These are phyloP conservation scores for Tricholoma matsutake DNA, from an alignment of 768 basidiomycete species.

Conservation along the genomic window DNA sequence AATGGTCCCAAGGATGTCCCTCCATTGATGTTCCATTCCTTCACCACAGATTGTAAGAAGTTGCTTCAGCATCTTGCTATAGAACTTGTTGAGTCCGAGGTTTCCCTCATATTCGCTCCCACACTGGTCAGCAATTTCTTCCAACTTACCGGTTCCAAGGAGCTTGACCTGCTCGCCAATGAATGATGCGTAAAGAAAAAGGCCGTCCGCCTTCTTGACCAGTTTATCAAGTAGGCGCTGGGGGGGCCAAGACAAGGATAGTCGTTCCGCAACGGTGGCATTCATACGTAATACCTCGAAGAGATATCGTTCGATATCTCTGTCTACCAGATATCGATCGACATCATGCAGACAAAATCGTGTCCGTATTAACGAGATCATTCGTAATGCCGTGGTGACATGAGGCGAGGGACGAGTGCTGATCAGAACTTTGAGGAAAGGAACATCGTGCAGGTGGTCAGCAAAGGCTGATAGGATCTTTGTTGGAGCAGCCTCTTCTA, in stretches of 20 bases:
- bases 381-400: not conserved
- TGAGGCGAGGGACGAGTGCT: constrained; percentile 13
- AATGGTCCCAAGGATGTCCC: constrained; percentile 7
- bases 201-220: constrained; percentile 12
- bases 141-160: constrained; percentile 10
- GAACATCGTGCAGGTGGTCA: constrained; percentile 11
- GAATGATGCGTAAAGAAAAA: constrained; percentile 15
- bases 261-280: constrained; percentile 12
- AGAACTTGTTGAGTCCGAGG: constrained; percentile 15
- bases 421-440: constrained; percentile 15
- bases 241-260: constrained; percentile 15
- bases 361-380: constrained; percentile 2
- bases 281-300: constrained; percentile 13
- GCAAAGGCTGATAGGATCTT: constrained; percentile 11
- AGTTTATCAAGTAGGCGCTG: constrained; percentile 11
- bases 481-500: constrained; percentile 7
- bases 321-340: constrained; percentile 8
- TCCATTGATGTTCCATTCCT: not conserved
- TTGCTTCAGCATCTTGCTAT: constrained; percentile 11
- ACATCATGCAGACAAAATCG: constrained; percentile 11
- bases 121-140: constrained; percentile 9
- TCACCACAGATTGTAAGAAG: constrained; percentile 1
- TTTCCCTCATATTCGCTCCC: constrained; percentile 17
- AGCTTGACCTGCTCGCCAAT: constrained; percentile 10
- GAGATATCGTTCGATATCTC: constrained; percentile 11